A percentile compares a stretch with the other conserved stretches of the same genome.
Conservation (phyloP, 2,329 filamentous ascomycete genomes). For the Fusarium albosuccineum region DNA sequence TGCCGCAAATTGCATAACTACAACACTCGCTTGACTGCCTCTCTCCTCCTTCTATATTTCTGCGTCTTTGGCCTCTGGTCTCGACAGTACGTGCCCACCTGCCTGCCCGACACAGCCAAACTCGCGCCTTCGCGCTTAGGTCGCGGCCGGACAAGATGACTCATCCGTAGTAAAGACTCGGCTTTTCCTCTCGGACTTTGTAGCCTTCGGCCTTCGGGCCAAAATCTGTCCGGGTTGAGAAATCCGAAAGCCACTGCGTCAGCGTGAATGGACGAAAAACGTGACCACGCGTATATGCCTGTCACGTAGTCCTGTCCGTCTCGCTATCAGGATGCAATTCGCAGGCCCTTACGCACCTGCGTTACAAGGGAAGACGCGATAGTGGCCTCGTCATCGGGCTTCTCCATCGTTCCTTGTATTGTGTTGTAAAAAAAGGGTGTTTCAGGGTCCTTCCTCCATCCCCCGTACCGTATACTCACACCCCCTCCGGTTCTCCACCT, state of each 20-base stretch:
- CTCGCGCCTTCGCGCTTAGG: slow-evolving; percentile 23
- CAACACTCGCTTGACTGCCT: neutral
- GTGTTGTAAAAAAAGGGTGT: neutral
- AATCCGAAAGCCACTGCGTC: slow-evolving; percentile 30
- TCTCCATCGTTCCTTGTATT: neutral
- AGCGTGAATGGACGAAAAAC: slow-evolving; percentile 24
- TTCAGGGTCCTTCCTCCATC: neutral
- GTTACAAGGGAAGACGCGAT: slow-evolving; percentile 8
- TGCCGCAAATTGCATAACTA: neutral
- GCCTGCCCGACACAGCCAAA: neutral
- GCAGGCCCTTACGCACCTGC: slow-evolving; percentile 23
- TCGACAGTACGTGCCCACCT: neutral
- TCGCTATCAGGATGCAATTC: slow-evolving; percentile 16
- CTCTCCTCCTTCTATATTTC: neutral
- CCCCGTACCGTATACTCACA: neutral
- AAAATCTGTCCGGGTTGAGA: slow-evolving; percentile 29
- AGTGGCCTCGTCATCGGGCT: slow-evolving; percentile 3
- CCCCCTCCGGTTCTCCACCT: too few relatives aligned
- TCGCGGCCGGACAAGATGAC: slow-evolving; percentile 22
- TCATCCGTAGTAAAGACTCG: slow-evolving; percentile 28
- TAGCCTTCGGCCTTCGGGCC: slow-evolving; percentile 43
- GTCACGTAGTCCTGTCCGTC: slow-evolving; percentile 15
- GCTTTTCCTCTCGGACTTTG: slow-evolving; percentile 34
- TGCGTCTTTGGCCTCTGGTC: slow-evolving; percentile 18
- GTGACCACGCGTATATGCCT: slow-evolving; percentile 32